Base-by-base conservation (phyloP, 2,329 filamentous ascomycete species). In the Aaosphaeria arxii region DNA sequence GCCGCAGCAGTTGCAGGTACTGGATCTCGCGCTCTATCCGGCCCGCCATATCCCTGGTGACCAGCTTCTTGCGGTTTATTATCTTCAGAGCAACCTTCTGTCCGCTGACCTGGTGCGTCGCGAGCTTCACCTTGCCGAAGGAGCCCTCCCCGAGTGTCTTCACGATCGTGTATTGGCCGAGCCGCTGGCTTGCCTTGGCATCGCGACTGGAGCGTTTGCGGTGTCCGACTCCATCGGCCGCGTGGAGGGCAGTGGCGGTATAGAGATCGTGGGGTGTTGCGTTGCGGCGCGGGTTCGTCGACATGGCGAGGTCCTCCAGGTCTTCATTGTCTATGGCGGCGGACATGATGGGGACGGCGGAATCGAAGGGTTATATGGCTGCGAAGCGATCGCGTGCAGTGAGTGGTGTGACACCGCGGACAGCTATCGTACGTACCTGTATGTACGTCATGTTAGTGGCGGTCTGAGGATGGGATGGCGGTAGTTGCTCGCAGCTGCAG, bases 71-170 rank as follows among this genome's bases (percentile, higher is more conserved):
- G 57, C 94, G 84, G 39, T 91, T 89, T 65, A 99, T 99, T 67
- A 97, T 96, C 80, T 99, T 99, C 67, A 99, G 81, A 30, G 94
- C 94, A 44, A 99, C 94, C 75, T 96, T 89, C 72, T 97, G 91
- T 55, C 89, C 89, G 58, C 89, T 97, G 58, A 91, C 85, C 63
- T 90, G 85, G 69, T 99, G 94, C 39, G 91, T 88, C 24, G 94
- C 94, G 61, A 99, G 83, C 78, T 97, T 97, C 70, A 99, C 94
- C 76, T 99, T 99, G 62, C 94, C 94, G 70, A 99, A 99, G 3
- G 91, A 96, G 42, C 94, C 94, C 74, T 99, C 94, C 48, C 94
- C 94, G 11, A 99, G 81, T 11, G 92, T 96, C 69, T 86, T 87
- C 59, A 96, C 80, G 48, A 96, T 86, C 62, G 88, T 88, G 77